These are phyloP conservation scores for Backusella psychrophila DNA, from an alignment of 192 early-diverging fungal species.

Conservation along the genomic window DNA sequence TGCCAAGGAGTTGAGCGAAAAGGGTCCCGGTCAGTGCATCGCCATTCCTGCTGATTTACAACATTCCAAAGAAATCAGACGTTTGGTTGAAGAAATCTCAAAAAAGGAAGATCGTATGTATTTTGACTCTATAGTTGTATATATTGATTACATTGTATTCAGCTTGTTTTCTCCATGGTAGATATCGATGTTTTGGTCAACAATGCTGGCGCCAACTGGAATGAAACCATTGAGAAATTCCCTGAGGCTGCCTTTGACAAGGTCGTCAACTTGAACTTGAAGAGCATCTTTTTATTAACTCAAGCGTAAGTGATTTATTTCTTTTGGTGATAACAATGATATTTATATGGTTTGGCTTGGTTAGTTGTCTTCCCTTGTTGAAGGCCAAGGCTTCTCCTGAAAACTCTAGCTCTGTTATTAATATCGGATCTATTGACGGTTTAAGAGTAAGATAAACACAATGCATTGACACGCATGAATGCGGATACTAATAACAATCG, in stretches of 20 bases:
- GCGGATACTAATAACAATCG: not conserved
- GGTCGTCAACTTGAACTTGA: slow-evolving; percentile 85
- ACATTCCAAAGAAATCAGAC: slow-evolving; percentile 50
- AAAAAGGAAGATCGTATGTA: slow-evolving; percentile 56
- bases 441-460: slow-evolving; percentile 16
- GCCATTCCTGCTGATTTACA: slow-evolving; percentile 74
- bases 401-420: slow-evolving; percentile 81
- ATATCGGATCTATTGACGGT: slow-evolving; percentile 81
- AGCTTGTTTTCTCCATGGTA: not conserved
- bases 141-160: too few species aligned
- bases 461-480: not conserved
- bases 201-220: slow-evolving; percentile 77
- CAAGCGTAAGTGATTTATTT: slow-evolving; percentile 47
- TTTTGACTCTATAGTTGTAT: not conserved
- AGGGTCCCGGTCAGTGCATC: slow-evolving; percentile 72
- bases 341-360: not conserved
- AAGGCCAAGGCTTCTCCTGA: slow-evolving; percentile 48
- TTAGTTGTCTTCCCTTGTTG: slow-evolving; percentile 64
- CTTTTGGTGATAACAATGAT: not conserved
- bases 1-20: slow-evolving; percentile 63
- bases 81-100: slow-evolving; percentile 53
- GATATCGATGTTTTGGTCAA: slow-evolving; percentile 88
- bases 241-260: slow-evolving; percentile 67
- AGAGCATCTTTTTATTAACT: slow-evolving; percentile 77
- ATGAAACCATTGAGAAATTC: slow-evolving; percentile 46